Evolutionary conservation across 2,329 filamentous ascomycete genomes (phyloP).

Genomic region (Fusarium sp.): DNA sequence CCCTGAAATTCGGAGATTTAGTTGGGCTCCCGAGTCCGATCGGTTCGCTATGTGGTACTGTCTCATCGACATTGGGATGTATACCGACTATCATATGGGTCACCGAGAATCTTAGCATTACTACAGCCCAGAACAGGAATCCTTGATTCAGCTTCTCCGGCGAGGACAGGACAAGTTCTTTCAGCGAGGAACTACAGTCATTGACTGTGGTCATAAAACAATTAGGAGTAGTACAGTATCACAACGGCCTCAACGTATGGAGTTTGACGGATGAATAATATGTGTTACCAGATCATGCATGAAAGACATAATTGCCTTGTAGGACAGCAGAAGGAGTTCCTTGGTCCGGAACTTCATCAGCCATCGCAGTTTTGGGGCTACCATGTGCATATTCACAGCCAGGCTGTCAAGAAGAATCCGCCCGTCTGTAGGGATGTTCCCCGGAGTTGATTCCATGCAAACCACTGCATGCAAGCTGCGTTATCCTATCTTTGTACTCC

Average conservation of each 20-base stretch:
- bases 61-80: too few species aligned
- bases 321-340: constrained; percentile 15
- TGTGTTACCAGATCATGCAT: constrained; percentile 36
- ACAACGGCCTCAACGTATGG: background rate
- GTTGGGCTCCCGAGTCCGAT: background rate
- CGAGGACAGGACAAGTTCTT: constrained; percentile 9
- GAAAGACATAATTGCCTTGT: constrained; percentile 5
- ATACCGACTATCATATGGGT: constrained; percentile 11
- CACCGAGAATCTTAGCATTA: constrained; percentile 18
- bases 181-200: background rate
- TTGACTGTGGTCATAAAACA: background rate
- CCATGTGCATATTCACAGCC: constrained; percentile 9
- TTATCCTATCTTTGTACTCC: constrained; percentile 16
- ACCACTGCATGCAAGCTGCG: background rate
- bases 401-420: background rate
- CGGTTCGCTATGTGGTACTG: background rate
- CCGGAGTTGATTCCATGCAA: constrained; percentile 5
- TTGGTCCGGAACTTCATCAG: background rate
- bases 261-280: constrained; percentile 1
- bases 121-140: constrained; percentile 34
- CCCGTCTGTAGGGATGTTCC: constrained; percentile 9
- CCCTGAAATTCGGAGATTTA: background rate
- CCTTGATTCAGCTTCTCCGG: constrained; percentile 15
- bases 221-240: background rate
- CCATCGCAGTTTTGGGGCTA: constrained; percentile 5